Evolutionary conservation across 768 basidiomycete genomes (phyloP).

Genomic region (Hygrophoropsis aurantiaca): DNA sequence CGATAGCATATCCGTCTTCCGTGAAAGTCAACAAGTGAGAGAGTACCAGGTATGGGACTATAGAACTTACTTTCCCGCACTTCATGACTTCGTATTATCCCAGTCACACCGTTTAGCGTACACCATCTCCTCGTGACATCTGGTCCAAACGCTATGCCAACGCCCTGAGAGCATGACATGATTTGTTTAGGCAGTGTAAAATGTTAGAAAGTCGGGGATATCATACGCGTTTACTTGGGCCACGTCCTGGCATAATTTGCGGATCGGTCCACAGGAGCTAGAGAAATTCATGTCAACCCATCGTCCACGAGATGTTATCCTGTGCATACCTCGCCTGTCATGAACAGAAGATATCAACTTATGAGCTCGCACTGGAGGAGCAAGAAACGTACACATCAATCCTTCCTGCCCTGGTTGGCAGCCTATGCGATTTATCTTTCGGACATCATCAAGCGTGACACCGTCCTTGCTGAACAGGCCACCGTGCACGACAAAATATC

Average conservation of each 20-base stretch:
- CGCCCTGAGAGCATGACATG: conserved; percentile 82
- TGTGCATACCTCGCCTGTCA: conserved; percentile 64
- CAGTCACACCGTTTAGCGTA: conserved; percentile 79
- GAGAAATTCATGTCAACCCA: conserved; percentile 11
- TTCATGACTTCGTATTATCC: conserved; percentile 94
- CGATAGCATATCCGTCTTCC: conserved; percentile 88
- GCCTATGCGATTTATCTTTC: conserved; percentile 83
- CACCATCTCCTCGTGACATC: conserved; percentile 93
- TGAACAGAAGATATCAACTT: conserved; percentile 9
- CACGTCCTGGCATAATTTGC: conserved; percentile 83
- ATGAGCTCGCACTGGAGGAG: background rate
- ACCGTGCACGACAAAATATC: conserved; percentile 95
- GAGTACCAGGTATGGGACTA: background rate
- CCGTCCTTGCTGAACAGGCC: conserved; percentile 94
- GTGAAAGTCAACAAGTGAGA: conserved; percentile 1
- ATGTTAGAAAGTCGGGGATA: conserved; percentile 4
- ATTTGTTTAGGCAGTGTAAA: no score
- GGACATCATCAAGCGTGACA: conserved; percentile 92
- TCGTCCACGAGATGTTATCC: background rate
- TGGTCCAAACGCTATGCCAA: conserved; percentile 94
- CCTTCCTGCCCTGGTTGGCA: conserved; percentile 93
- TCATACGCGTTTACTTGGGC: conserved; percentile 91
- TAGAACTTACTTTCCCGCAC: conserved; percentile 76
- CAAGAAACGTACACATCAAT: conserved; percentile 74
- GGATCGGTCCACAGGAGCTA: conserved; percentile 97